phyloP scores from a whole-genome alignment of 331 rosid species.

The Saraca asoca region DNA sequence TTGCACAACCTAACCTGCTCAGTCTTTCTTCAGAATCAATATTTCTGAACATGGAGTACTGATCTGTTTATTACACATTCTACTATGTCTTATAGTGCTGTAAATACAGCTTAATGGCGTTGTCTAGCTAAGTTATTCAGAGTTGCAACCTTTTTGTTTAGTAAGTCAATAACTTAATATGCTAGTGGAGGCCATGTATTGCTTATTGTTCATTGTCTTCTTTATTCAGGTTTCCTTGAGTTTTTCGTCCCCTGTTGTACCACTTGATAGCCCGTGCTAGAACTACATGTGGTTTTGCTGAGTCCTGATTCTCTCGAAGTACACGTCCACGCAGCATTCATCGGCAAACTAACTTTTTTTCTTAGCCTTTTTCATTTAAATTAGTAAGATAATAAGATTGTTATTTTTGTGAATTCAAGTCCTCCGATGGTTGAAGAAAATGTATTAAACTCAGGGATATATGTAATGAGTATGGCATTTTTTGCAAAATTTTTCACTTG shows the following conservation, averaged over 20 bases:
- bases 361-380: constrained; percentile 32
- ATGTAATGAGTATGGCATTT: constrained; percentile 26
- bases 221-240: constrained; percentile 50
- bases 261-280: constrained; percentile 34
- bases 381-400: constrained; percentile 30
- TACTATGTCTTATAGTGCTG: constrained; percentile 18
- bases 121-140: constrained; percentile 17
- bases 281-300: constrained; percentile 26
- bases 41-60: constrained; percentile 16
- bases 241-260: constrained; percentile 39
- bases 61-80: not conserved
- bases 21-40: not conserved
- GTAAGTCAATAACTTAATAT: constrained; percentile 2
- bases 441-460: constrained; percentile 27
- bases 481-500: constrained; percentile 15
- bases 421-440: constrained; percentile 32
- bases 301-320: constrained; percentile 33
- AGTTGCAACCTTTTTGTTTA: constrained; percentile 7
- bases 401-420: constrained; percentile 4
- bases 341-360: constrained; percentile 47
- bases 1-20: constrained; percentile 25
- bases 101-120: constrained; percentile 18
- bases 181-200: constrained; percentile 8
- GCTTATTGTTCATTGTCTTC: constrained; percentile 21
- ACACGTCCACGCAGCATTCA: constrained; percentile 30